phyloP scores from a whole-genome alignment of 2,329 filamentous ascomycete genomes.

The Fusarium subtropicale region DNA sequence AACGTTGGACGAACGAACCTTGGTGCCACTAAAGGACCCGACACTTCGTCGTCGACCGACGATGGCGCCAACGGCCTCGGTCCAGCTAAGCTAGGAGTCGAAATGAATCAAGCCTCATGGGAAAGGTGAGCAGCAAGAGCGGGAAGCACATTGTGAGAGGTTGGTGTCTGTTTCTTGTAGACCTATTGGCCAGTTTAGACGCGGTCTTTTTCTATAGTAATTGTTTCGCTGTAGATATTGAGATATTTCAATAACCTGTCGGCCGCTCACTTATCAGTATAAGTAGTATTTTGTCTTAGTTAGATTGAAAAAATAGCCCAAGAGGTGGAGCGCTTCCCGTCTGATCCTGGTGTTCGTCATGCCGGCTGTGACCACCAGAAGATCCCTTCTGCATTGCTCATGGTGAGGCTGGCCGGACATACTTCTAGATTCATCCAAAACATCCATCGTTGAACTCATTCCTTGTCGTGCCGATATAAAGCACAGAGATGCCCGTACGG shows the following conservation, averaged over 20 bases:
- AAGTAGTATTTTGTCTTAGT: not conserved
- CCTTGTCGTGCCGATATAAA: constrained; percentile 26
- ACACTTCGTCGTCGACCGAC: constrained; percentile 2
- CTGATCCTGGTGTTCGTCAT: constrained; percentile 34
- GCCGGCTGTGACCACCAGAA: constrained; percentile 26
- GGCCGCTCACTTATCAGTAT: not conserved
- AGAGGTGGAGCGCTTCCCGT: constrained; percentile 39
- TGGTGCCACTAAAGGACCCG: constrained; percentile 22
- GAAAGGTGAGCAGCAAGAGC: not conserved
- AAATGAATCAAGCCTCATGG: not conserved
- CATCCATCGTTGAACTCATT: constrained; percentile 35
- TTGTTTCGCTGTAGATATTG: constrained; percentile 5
- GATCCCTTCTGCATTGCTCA: constrained; percentile 40
- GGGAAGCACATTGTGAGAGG: not conserved
- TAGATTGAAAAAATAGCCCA: constrained; percentile 9
- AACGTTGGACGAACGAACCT: constrained; percentile 7
- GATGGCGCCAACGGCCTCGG: constrained; percentile 37
- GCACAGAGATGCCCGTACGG: not conserved
- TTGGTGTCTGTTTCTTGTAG: not conserved
- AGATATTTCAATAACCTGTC: not conserved
- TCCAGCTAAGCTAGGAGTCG: constrained; percentile 40
- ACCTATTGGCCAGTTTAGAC: constrained; percentile 11
- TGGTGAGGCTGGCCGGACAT: constrained; percentile 38
- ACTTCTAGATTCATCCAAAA: constrained; percentile 40
- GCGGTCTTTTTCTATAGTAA: not conserved